Percentiles rank a stretch among this genome's conserved stretches.
Conservation (phyloP, 257 asterid genomes). For the Solanum arcanum region DNA sequence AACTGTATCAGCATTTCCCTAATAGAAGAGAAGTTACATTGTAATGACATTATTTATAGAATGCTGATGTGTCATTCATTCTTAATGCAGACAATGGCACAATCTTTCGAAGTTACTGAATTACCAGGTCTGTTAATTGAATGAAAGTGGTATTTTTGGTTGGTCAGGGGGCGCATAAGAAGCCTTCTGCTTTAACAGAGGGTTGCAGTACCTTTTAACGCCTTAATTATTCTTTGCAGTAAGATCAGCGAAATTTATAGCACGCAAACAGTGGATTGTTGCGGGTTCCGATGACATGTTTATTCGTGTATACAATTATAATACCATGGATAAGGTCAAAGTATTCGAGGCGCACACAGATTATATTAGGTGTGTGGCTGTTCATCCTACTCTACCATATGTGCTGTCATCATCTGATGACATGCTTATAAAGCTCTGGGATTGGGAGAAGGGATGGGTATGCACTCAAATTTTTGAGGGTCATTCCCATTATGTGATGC, state of each 20-base stretch:
- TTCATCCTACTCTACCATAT: constrained; percentile 93
- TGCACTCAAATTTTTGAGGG: constrained; percentile 99
- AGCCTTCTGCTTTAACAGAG: neutral
- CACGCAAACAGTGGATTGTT: constrained; percentile 97
- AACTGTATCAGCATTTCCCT: neutral
- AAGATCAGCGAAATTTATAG: constrained; percentile 90
- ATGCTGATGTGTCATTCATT: neutral
- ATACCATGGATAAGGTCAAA: constrained; percentile 97
- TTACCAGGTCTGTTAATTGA: constrained; percentile 66
- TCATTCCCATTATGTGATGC: constrained; percentile 99
- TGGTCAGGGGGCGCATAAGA: neutral
- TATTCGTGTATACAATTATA: constrained; percentile 90
- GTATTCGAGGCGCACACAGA: constrained; percentile 97
- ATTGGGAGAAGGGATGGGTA: constrained; percentile 98
- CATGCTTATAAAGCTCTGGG: constrained; percentile 99
- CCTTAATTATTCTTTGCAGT: constrained; percentile 38
- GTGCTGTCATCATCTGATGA: constrained; percentile 97
- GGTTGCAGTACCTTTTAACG: constrained; percentile 4
- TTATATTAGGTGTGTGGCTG: constrained; percentile 96
- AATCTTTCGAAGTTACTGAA: constrained; percentile 93
- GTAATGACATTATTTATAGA: neutral
- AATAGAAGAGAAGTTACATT: neutral
- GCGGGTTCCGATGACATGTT: constrained; percentile 99
- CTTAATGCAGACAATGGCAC: constrained; percentile 71
- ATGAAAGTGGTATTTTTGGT: constrained; percentile 1